Evolutionary conservation across 129 eudicot species (phyloP), one percentile per base, ranked within the genome.

Genomic region (Chrysanthemum makinoi): DNA sequence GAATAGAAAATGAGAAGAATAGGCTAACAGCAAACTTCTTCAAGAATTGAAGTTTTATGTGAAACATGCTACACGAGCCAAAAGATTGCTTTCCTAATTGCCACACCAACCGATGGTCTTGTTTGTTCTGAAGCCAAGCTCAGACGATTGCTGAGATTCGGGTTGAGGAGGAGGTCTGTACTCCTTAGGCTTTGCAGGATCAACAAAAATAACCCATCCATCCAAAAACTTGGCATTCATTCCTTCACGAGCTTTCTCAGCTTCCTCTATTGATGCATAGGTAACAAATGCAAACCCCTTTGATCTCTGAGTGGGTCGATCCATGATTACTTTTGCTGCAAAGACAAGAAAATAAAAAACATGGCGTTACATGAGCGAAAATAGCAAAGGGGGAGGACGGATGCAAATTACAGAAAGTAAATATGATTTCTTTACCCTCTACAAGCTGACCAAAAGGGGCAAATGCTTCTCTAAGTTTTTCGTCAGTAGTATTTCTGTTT

Each of bases 171-270:
- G 93, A 2, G 79, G 83, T 60, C 81, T 88, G 22, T 82, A 35
- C 73, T 85, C 96, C 68, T 74, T 87, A 9, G 93, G 96, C 72
- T 76, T 94, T 28, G 99, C 97, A 7, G 99, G 99, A 57, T 94
- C 99, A 12, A 87, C 99, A 80, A 94, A 94, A 55, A 94, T 89
- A 53, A 94, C 97, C 99, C 99, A 94, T 22, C 99, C 97, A 62
- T 94, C 99, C 75, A 94, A 80, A 78, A 75, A 94, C 79, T 90
- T 87, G 3, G 90, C 97, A 18, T 90, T 87, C 97, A 94, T 89
- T 76, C 75, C 96, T 74, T 86, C 89, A 12, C 97, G 90, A 43
- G 99, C 99, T 68, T 83, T 84, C 75, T 94, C 89, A 28, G 99
- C 99, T 76, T 89, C 97, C 67, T 90, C 99, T 72, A 94, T 70